A percentile compares a stretch with the other conserved stretches of the same genome.
These are phyloP conservation scores for Dipteronia sinensis DNA, from an alignment of 345 rosid genomes.

Conservation along the genomic window DNA sequence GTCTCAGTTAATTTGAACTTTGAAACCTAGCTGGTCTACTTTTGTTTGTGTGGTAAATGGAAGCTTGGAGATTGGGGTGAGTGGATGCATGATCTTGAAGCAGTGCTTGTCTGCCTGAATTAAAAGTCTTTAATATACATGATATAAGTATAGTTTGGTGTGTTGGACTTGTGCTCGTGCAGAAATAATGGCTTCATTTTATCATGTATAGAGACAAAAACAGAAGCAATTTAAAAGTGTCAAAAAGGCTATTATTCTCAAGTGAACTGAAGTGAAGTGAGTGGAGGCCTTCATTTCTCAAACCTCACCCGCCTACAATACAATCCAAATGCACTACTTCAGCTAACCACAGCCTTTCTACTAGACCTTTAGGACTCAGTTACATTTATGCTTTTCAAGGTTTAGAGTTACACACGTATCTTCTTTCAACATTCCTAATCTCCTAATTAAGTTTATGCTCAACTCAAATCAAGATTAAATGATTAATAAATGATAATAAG, in stretches of 20 bases:
- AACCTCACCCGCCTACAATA: too few relatives aligned
- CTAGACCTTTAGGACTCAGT: not conserved
- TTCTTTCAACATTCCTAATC: too few relatives aligned
- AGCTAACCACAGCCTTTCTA: not conserved
- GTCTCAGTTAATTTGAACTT: too few relatives aligned
- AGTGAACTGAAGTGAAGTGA: too few relatives aligned
- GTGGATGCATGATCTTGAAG: not conserved
- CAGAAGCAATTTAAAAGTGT: not conserved
- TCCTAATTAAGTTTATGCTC: too few relatives aligned
- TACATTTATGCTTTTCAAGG: not conserved
- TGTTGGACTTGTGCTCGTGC: not conserved
- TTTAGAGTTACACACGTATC: not conserved
- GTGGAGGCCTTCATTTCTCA: too few relatives aligned
- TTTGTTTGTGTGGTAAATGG: not conserved
- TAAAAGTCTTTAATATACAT: not conserved
- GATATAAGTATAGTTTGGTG: not conserved
- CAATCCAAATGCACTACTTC: not conserved
- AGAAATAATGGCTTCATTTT: not conserved
- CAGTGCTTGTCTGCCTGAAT: not conserved
- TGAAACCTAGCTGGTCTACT: not conserved
- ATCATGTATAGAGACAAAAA: conserved; percentile 9
- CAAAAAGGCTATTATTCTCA: not conserved
- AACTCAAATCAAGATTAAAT: too few relatives aligned
- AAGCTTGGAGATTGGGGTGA: not conserved
- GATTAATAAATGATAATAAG: too few relatives aligned